A percentile compares a stretch with the other conserved stretches of the same genome.
Evolutionary conservation across 2,329 filamentous ascomycete genomes (phyloP).

Genomic region (Fusarium buxicola): DNA sequence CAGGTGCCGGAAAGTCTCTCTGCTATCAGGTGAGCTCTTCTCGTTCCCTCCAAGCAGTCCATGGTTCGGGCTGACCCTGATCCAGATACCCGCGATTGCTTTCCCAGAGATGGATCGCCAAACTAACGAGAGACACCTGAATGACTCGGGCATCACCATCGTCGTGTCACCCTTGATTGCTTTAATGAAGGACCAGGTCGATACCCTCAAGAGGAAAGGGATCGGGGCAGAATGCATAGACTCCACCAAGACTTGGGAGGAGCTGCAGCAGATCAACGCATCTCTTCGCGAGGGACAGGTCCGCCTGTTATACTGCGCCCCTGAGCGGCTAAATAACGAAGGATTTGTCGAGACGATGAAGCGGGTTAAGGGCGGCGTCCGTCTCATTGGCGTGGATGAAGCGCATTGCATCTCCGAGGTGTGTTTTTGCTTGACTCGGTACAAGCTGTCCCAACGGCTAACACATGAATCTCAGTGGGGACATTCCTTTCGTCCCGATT

Average conservation of each 20-base stretch:
- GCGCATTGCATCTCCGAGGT: conserved; percentile 66
- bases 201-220: conserved; percentile 61
- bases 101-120: conserved; percentile 57
- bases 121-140: conserved; percentile 41
- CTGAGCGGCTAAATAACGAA: conserved; percentile 71
- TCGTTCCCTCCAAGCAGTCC: background rate
- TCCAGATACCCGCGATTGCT: conserved; percentile 59
- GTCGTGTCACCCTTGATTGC: conserved; percentile 68
- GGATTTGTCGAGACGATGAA: conserved; percentile 68
- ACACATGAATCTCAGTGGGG: conserved; percentile 54
- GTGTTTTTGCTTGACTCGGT: background rate
- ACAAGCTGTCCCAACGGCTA: background rate
- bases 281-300: conserved; percentile 59
- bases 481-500: conserved; percentile 62
- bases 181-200: conserved; percentile 71
- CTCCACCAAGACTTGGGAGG: conserved; percentile 64
- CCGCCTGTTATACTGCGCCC: conserved; percentile 68
- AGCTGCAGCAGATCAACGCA: conserved; percentile 53
- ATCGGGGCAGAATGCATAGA: conserved; percentile 67
- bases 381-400: conserved; percentile 68
- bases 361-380: conserved; percentile 64
- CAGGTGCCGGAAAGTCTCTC: conserved; percentile 62
- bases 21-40: conserved; percentile 58
- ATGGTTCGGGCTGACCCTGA: background rate
- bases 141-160: conserved; percentile 62